Percentiles rank a stretch among this genome's conserved stretches.
Evolutionary conservation across 148 eudicot species (phyloP).

Genomic region (Salicornia ramosissima): DNA sequence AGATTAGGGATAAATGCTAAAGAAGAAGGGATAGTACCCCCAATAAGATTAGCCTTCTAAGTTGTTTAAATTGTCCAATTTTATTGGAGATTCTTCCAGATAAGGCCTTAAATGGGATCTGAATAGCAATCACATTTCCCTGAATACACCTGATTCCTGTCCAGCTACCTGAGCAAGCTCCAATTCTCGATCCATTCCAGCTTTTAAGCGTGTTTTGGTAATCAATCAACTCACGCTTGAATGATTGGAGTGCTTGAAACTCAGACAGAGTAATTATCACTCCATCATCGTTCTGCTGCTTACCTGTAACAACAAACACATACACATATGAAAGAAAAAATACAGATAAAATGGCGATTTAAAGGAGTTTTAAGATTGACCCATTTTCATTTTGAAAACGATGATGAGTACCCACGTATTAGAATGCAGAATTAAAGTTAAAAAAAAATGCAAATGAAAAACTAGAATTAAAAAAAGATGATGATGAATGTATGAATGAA

Average conservation of each 20-base stretch:
- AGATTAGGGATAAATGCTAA: conserved; percentile 63
- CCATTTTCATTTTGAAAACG: neutral
- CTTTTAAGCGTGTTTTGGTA: conserved; percentile 38
- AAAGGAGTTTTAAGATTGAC: conserved; percentile 8
- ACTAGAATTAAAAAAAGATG: neutral
- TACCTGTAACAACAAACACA: conserved; percentile 30
- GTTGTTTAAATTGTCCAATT: conserved; percentile 55
- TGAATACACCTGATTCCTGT: conserved; percentile 60
- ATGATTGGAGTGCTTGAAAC: conserved; percentile 46
- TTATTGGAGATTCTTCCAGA: conserved; percentile 56
- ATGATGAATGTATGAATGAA: neutral
- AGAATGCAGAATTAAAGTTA: neutral
- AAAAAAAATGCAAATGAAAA: neutral
- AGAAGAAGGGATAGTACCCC: conserved; percentile 61
- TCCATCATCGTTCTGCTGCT: conserved; percentile 28
- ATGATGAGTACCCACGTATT: conserved; percentile 22
- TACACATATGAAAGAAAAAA: conserved; percentile 11
- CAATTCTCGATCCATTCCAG: conserved; percentile 51
- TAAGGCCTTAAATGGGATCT: conserved; percentile 69
- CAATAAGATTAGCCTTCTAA: conserved; percentile 53
- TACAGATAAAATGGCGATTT: too few species aligned
- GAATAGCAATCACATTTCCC: conserved; percentile 58
- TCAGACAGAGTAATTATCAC: conserved; percentile 39
- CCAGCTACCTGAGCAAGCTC: conserved; percentile 79
- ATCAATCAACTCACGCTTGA: conserved; percentile 51